Percentiles rank a stretch among this genome's conserved stretches.
Conservation (phyloP, 768 basidiomycete species). For the Termitomyces sp. region DNA sequence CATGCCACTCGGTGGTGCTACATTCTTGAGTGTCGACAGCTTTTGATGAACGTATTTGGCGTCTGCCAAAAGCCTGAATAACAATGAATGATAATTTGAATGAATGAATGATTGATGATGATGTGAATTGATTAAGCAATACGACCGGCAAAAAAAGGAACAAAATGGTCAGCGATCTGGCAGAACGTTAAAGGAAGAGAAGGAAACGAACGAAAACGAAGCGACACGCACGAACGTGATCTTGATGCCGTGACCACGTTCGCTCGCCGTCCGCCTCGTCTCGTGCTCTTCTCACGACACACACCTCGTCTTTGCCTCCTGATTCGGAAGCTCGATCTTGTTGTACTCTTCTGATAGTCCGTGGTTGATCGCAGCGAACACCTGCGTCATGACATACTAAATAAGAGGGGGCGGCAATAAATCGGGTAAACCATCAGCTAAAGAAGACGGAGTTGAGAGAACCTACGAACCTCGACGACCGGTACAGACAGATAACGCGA, state of each 20-base stretch:
- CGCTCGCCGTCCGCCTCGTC: neutral
- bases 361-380: constrained; percentile 90
- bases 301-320: constrained; percentile 84
- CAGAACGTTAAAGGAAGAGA: neutral
- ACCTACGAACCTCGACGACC: constrained; percentile 73
- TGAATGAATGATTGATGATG: neutral
- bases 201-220: neutral
- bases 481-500: constrained; percentile 80
- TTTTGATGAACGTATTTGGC: constrained; percentile 75
- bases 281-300: constrained; percentile 19
- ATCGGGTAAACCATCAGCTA: constrained; percentile 4
- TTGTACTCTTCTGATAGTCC: constrained; percentile 84
- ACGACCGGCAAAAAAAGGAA: neutral
- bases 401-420: constrained; percentile 2
- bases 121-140: neutral
- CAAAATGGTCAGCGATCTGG: constrained; percentile 1
- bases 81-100: neutral
- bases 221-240: neutral
- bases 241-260: neutral
- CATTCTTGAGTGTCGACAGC: constrained; percentile 70
- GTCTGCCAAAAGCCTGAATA: constrained; percentile 71
- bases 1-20: constrained; percentile 69
- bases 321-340: constrained; percentile 76
- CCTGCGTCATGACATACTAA: constrained; percentile 92
- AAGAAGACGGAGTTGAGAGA: constrained; percentile 1